Base-by-base conservation (phyloP, 257 asterid genomes). In the Coffea eugenioides region DNA sequence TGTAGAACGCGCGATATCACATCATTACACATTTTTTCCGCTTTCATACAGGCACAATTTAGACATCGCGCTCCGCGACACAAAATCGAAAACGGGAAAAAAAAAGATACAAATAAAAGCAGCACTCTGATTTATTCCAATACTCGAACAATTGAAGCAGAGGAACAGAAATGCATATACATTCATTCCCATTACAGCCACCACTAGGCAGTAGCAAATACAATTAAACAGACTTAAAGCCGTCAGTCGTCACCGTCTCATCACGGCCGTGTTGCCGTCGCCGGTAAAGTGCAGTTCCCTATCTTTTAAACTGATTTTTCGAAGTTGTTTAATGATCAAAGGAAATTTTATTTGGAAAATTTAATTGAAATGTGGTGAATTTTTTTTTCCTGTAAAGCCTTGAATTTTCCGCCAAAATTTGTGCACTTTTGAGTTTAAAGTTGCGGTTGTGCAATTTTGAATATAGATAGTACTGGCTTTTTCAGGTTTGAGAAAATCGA, bases 231-330 rank as follows among this genome's bases (percentile, higher is more conserved):
- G 36, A 59, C 74, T 51, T 65, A 77, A 23, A 62, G 52, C 69
- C 69, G 59, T 41, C 64, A 43, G 54, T 57, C 69, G 69, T 27
- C 14, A 7, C 79, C 69, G 46, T 21, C 15, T 56, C 54, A 0
- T 59, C 78, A 23, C 56, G 39, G 25, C 59, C 39, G 74, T 25
- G 41, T 57, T 69, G 21, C 23, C 39, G 76, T 59, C 76, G 76
- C 54, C 80, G 80, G 80, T 69, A 36, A 20, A 51, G 25, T 0
- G 48, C 34, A 23, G 7, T 34, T n/a, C 6, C 16, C 72, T 4
- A 14, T 62, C 43, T 7, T 25, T 14, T 46, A 48, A 18, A 66
- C 43, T 52, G 31, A 70, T 66, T 57, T 49, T 46, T 25, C 31
- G 16, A 23, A 12, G 59, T n/a, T 39, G 12, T 39, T 34, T 21